A percentile compares a stretch with the other conserved stretches of the same genome.
Conservation (phyloP, 2,329 filamentous ascomycete genomes). For the Aspergillaceae sp. region DNA sequence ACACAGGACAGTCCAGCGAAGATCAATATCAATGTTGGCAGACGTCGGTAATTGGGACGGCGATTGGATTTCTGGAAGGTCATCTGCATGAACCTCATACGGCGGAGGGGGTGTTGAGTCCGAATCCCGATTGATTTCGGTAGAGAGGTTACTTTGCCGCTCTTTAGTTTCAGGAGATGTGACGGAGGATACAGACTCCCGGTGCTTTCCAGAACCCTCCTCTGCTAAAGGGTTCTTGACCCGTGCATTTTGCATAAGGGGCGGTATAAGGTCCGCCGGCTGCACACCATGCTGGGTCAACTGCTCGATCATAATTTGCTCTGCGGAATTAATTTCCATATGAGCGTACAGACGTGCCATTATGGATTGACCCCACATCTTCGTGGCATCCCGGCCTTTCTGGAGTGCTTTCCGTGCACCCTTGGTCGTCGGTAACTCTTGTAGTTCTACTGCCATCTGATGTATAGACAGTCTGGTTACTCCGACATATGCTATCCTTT, state of each 20-base stretch:
- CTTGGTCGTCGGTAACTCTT: slow-evolving; percentile 51
- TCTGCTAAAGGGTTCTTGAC: slow-evolving; percentile 86
- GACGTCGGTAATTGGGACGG: slow-evolving; percentile 75
- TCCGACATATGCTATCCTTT: slow-evolving; percentile 92
- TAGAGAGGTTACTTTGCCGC: slow-evolving; percentile 24
- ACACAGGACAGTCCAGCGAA: slow-evolving; percentile 94
- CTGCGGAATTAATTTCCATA: slow-evolving; percentile 83
- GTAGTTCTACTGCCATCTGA: slow-evolving; percentile 62
- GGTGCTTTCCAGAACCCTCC: slow-evolving; percentile 16
- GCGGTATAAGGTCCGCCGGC: slow-evolving; percentile 71
- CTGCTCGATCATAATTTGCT: slow-evolving; percentile 99
- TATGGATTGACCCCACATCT: slow-evolving; percentile 97
- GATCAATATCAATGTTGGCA: slow-evolving; percentile 84
- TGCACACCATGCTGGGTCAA: slow-evolving; percentile 84
- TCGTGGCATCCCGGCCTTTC: slow-evolving; percentile 64
- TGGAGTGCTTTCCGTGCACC: slow-evolving; percentile 63
- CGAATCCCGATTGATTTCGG: slow-evolving; percentile 25
- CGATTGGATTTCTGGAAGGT: slow-evolving; percentile 69
- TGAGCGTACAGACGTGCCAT: slow-evolving; percentile 91
- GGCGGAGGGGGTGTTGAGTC: slow-evolving; percentile 45
- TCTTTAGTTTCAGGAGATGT: slow-evolving; percentile 19
- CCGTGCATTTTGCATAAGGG: slow-evolving; percentile 82
- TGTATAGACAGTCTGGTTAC: slow-evolving; percentile 74
- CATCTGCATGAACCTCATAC: slow-evolving; percentile 56
- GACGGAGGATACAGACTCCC: slow-evolving; percentile 31